A percentile compares a stretch with the other conserved stretches of the same genome.
Evolutionary conservation across 768 basidiomycete species (phyloP).

Genomic region (Xerocomus potaroensis): DNA sequence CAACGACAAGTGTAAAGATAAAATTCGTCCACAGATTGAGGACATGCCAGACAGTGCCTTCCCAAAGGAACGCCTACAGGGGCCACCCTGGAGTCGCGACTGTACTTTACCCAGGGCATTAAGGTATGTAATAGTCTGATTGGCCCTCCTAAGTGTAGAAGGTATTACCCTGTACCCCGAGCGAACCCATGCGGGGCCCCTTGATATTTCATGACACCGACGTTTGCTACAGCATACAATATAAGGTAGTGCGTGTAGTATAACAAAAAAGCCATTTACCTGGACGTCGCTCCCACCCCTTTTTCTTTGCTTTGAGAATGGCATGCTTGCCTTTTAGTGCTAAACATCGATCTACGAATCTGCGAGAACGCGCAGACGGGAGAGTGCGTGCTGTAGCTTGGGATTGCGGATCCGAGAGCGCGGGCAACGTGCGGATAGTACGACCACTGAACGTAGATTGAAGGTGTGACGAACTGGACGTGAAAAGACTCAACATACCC

Average conservation of each 20-base stretch:
- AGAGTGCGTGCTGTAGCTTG: slow-evolving; percentile 38
- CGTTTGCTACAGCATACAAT: slow-evolving; percentile 37
- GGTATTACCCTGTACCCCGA: slow-evolving; percentile 14
- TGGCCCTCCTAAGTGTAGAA: no score
- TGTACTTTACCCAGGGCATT: no score
- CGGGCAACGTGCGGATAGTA: slow-evolving; percentile 47
- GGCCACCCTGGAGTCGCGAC: no score
- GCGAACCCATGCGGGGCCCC: slow-evolving; percentile 52
- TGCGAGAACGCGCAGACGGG: slow-evolving; percentile 46
- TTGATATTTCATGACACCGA: slow-evolving; percentile 50
- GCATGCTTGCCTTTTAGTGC: slow-evolving; percentile 39
- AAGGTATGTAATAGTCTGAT: no score
- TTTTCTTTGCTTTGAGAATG: slow-evolving; percentile 33
- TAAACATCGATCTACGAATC: slow-evolving; percentile 51
- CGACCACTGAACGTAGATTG: slow-evolving; percentile 41
- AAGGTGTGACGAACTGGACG: not conserved
- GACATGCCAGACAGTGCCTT: no score
- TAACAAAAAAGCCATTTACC: slow-evolving; percentile 37
- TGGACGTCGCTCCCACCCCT: slow-evolving; percentile 55
- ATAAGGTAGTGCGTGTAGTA: not conserved
- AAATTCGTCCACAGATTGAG: no score
- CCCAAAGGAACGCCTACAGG: no score
- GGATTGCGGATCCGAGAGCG: slow-evolving; percentile 24
- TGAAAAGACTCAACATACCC: slow-evolving; percentile 38
- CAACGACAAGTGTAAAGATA: no score